Evolutionary conservation across 73 alveolate species (phyloP).

Genomic region (Uronychia binucleata): DNA sequence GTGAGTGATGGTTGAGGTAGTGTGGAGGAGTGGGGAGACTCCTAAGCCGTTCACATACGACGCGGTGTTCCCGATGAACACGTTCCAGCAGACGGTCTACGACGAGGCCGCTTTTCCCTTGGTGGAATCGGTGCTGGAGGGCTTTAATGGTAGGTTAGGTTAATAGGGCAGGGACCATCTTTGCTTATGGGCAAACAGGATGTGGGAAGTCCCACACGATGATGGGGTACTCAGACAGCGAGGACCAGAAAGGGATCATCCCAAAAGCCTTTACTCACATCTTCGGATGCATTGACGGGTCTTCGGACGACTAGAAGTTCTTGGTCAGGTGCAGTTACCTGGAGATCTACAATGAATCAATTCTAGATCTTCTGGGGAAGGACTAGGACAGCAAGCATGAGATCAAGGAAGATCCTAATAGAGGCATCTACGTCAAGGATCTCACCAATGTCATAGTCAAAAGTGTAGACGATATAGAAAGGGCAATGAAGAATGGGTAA

Average conservation of each 20-base stretch:
- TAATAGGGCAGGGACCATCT: slow-evolving; percentile 68
- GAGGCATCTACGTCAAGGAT: slow-evolving; percentile 67
- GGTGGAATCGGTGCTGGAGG: slow-evolving; percentile 64
- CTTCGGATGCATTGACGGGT: slow-evolving; percentile 61
- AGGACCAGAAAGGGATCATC: slow-evolving; percentile 85
- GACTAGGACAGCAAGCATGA: slow-evolving; percentile 71
- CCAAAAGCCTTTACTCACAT: slow-evolving; percentile 93
- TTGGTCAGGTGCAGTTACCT: slow-evolving; percentile 90
- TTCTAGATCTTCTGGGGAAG: slow-evolving; percentile 83
- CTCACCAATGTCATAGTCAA: slow-evolving; percentile 58
- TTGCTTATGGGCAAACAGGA: slow-evolving; percentile 97
- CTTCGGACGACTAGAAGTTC: slow-evolving; percentile 64
- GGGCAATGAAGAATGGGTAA: slow-evolving; percentile 68
- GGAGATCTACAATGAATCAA: slow-evolving; percentile 96
- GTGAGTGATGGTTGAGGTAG: slow-evolving; percentile 8
- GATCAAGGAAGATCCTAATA: slow-evolving; percentile 74
- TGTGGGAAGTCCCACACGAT: slow-evolving; percentile 93
- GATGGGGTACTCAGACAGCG: slow-evolving; percentile 85
- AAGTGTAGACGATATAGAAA: slow-evolving; percentile 68
- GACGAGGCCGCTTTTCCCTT: slow-evolving; percentile 81
- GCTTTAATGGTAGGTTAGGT: slow-evolving; percentile 59
- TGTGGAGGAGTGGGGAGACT: slow-evolving; percentile 36
- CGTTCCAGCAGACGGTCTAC: slow-evolving; percentile 74
- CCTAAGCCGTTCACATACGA: slow-evolving; percentile 83
- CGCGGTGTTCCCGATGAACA: slow-evolving; percentile 74